Conservation (phyloP, 148 eudicot genomes). For the Selenicereus undatus region DNA sequence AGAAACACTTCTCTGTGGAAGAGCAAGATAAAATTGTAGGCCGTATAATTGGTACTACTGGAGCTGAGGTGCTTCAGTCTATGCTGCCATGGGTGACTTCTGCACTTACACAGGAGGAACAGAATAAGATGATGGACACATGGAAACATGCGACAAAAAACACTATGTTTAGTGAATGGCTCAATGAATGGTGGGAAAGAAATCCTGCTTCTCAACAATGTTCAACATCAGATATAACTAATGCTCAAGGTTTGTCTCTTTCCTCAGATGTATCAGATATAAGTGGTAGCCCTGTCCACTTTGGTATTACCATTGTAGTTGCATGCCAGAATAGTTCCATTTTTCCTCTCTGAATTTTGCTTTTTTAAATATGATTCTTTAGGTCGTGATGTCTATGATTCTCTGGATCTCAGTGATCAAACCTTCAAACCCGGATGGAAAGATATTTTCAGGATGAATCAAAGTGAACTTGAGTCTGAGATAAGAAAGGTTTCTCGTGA, state of each 20-base stretch:
- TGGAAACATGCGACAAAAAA: constrained; percentile 97
- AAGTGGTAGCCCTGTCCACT: neutral
- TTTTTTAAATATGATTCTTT: neutral
- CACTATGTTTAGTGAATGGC: constrained; percentile 99
- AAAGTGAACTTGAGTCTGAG: constrained; percentile 94
- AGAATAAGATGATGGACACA: constrained; percentile 94
- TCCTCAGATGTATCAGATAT: neutral
- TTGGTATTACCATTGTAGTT: neutral
- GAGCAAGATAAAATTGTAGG: constrained; percentile 97
- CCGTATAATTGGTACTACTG: constrained; percentile 96
- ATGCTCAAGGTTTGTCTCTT: constrained; percentile 50
- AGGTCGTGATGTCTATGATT: constrained; percentile 61
- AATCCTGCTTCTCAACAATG: constrained; percentile 50
- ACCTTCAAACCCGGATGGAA: constrained; percentile 99
- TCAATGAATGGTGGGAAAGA: constrained; percentile 94
- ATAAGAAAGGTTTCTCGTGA: constrained; percentile 96
- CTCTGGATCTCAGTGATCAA: constrained; percentile 56
- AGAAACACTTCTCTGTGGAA: constrained; percentile 78
- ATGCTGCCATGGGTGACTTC: constrained; percentile 99
- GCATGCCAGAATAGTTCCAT: neutral
- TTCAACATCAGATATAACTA: constrained; percentile 45
- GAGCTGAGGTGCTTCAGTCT: constrained; percentile 96
- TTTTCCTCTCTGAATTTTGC: neutral
- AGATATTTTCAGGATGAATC: constrained; percentile 97
- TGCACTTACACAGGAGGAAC: constrained; percentile 96